Conservation (phyloP, 2,329 filamentous ascomycete species). For the Trichoderma cornu-damae region DNA sequence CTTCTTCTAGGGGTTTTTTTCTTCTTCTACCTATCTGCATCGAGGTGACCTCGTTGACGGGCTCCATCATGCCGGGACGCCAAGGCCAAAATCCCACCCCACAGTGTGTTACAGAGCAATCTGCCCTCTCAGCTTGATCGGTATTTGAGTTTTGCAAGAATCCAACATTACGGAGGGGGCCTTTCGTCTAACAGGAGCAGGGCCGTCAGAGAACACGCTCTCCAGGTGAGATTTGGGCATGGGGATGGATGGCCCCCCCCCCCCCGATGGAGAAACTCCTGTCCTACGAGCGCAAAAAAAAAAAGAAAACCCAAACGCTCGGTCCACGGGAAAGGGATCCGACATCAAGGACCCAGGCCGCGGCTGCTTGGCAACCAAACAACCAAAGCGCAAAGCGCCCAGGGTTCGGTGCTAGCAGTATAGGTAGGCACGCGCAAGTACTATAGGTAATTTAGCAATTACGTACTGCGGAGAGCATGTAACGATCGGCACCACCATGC, state of each 20-base stretch:
- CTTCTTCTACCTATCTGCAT: background rate
- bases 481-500: no score
- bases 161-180: background rate
- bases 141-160: background rate
- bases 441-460: no score
- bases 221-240: background rate
- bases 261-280: background rate
- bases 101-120: no score
- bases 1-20: no score
- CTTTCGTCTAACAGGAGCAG: background rate
- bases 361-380: background rate
- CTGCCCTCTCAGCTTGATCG: no score
- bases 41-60: no score
- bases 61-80: no score
- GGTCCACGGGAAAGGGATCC: slow-evolving; percentile 4
- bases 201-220: background rate
- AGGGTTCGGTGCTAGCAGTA: background rate
- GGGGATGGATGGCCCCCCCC: no score
- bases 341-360: background rate
- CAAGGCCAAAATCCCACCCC: no score
- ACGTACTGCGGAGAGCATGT: no score
- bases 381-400: background rate
- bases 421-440: no score
- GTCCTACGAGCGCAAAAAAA: no score
- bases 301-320: slow-evolving; percentile 5